Evolutionary conservation across 2,329 filamentous ascomycete species (phyloP).

Genomic region (Neonectria hederae): DNA sequence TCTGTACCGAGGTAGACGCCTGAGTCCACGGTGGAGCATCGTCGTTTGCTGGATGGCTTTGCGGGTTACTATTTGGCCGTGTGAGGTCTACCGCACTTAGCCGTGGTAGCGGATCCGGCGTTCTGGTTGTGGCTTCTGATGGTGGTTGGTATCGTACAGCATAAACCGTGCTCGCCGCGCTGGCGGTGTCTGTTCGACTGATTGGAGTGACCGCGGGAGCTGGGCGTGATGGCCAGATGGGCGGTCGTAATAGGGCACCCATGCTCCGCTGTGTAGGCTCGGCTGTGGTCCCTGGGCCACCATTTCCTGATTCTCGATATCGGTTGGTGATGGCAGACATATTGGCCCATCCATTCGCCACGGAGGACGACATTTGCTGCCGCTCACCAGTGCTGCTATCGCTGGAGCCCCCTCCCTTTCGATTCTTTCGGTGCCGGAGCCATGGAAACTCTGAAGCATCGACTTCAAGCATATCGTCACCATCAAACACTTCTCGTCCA

Average conservation of each 20-base stretch:
- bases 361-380: conserved; percentile 26
- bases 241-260: conserved; percentile 57
- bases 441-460: conserved; percentile 62
- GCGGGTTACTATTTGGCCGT: conserved; percentile 47
- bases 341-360: conserved; percentile 42
- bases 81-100: conserved; percentile 46
- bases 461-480: conserved; percentile 87
- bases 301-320: conserved; percentile 37
- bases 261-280: conserved; percentile 42
- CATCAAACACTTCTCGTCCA: conserved; percentile 90
- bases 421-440: conserved; percentile 51
- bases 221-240: conserved; percentile 65
- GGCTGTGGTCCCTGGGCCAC: conserved; percentile 30
- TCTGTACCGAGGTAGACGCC: conserved; percentile 32
- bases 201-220: conserved; percentile 64
- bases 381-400: conserved; percentile 27
- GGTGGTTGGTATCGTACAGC: conserved; percentile 69
- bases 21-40: conserved; percentile 39
- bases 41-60: conserved; percentile 38
- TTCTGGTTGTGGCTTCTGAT: conserved; percentile 60
- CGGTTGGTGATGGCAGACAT: conserved; percentile 41
- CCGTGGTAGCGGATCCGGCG: conserved; percentile 51
- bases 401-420: conserved; percentile 43
- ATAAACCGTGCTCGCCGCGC: conserved; percentile 71
- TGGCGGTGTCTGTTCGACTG: conserved; percentile 70